These are phyloP conservation scores for Bolboschoenoplectus hybrid DNA, from an alignment of 202 grass and related monocot species.

Conservation along the genomic window DNA sequence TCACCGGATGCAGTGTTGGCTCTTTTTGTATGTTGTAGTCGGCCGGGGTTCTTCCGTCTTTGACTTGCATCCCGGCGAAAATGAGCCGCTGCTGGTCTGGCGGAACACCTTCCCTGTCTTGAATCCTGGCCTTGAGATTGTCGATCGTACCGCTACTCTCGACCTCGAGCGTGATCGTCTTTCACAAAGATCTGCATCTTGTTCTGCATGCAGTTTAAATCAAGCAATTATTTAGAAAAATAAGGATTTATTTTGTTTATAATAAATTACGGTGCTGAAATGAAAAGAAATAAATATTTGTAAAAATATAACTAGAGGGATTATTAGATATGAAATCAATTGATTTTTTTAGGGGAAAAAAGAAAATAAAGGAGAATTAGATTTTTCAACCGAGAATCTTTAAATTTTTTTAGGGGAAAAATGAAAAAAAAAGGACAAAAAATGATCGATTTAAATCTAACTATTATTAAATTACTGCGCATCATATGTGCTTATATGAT, in stretches of 20 bases:
- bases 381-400: no score
- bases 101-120: neutral
- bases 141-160: neutral
- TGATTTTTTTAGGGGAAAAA: no score
- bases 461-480: neutral
- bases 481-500: neutral
- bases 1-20: neutral
- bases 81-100: neutral
- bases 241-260: neutral
- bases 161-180: neutral
- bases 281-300: neutral
- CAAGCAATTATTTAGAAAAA: no score
- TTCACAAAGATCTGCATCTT: neutral
- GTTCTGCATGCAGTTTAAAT: neutral
- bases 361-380: no score
- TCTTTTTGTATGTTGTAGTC: neutral
- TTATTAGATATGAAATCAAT: no score
- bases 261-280: neutral
- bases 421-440: neutral
- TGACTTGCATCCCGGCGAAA: neutral
- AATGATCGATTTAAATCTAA: neutral
- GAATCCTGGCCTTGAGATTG: neutral
- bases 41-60: neutral
- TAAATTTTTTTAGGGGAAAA: no score
- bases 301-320: neutral